Conservation (phyloP, 352 stramenopile genomes). For the Aphanomyces cochlioides region DNA sequence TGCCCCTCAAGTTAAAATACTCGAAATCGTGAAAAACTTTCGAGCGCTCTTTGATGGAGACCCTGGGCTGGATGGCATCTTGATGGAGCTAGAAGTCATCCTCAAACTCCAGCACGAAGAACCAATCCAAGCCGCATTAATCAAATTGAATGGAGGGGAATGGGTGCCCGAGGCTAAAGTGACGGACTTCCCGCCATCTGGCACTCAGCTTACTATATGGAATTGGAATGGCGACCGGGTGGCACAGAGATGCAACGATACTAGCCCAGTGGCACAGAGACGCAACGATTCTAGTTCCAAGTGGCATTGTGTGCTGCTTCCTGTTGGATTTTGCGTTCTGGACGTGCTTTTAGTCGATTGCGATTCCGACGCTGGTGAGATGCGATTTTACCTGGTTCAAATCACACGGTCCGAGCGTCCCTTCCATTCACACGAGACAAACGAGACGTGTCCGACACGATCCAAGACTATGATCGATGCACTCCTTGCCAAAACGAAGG, state of each 20-base stretch:
- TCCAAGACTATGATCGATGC: neutral
- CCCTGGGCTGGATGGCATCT: neutral
- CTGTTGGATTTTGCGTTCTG: neutral
- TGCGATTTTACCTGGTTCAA: neutral
- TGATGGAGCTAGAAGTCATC: neutral
- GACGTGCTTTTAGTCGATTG: slow-evolving; percentile 2
- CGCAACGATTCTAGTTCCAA: neutral
- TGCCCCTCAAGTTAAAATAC: neutral
- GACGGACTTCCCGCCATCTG: neutral
- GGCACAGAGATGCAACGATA: no score
- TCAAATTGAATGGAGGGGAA: neutral
- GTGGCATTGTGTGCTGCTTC: neutral
- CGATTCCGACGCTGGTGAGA: neutral
- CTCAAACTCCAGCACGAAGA: slow-evolving; percentile 3
- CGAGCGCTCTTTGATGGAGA: neutral
- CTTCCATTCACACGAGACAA: neutral
- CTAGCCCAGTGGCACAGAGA: neutral
- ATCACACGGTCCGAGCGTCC: neutral
- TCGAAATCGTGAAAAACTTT: neutral
- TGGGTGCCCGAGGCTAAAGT: neutral
- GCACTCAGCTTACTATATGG: neutral
- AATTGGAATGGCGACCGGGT: neutral
- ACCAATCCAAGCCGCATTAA: neutral
- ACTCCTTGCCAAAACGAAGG: neutral
- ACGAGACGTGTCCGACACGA: neutral